Percentiles rank a stretch among this genome's conserved stretches.
phyloP scores from a whole-genome alignment of 208 protist species.

The Strigomonas culicis region DNA sequence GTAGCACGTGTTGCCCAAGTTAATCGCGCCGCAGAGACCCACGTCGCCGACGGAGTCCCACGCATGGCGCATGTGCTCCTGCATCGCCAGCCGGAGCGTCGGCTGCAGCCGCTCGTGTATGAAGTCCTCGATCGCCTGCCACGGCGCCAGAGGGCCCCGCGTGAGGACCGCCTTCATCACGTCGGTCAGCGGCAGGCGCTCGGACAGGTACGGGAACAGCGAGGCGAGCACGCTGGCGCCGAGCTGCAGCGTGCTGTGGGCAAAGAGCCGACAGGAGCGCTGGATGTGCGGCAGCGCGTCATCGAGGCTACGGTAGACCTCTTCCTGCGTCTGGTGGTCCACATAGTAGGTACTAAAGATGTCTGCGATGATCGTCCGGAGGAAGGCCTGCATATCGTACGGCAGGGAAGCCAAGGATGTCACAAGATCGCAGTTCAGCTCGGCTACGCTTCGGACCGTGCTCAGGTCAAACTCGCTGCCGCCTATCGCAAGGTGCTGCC shows the following conservation, averaged over 20 bases:
- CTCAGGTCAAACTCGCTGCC: no score
- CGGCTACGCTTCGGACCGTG: no score
- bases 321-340: no score
- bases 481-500: no score
- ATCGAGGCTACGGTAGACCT: no score
- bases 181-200: neutral
- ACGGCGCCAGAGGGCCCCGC: constrained; percentile 11
- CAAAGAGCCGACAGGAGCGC: neutral
- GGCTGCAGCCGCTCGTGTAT: neutral
- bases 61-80: neutral
- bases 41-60: neutral
- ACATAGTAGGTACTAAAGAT: no score
- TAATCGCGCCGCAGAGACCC: constrained; percentile 14
- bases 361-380: no score
- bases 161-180: constrained; percentile 10
- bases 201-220: neutral
- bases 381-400: no score
- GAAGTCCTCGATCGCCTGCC: neutral
- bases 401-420: no score
- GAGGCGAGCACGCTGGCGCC: neutral
- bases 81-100: neutral
- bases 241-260: neutral
- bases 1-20: constrained; percentile 29
- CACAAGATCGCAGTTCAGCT: no score
- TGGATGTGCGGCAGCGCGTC: neutral